Evolutionary conservation across 768 basidiomycete genomes (phyloP).

Genomic region (Dioszegia crocea): DNA sequence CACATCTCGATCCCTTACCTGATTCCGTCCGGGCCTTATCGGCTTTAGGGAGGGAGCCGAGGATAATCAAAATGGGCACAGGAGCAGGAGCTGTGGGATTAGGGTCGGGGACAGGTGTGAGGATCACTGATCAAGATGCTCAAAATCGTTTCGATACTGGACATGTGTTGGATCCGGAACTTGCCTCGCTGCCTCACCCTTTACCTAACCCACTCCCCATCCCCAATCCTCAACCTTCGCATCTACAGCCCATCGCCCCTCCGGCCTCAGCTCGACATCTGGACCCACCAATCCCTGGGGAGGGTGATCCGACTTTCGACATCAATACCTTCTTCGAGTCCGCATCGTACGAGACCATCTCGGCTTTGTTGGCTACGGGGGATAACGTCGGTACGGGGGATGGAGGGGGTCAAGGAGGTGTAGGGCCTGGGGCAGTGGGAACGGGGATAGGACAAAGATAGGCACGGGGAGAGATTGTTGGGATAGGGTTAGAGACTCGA

Average conservation of each 20-base stretch:
- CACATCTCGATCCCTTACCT: conserved; percentile 3
- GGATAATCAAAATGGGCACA: neutral
- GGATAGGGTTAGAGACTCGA: too few species aligned
- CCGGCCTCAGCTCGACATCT: neutral
- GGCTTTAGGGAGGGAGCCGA: neutral
- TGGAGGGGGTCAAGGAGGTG: neutral
- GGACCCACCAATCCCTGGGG: neutral
- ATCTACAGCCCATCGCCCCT: neutral
- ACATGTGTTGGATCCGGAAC: too few species aligned
- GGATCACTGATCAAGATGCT: too few species aligned
- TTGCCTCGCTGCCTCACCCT: too few species aligned
- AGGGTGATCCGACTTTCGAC: neutral
- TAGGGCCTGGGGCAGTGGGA: neutral
- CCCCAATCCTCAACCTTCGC: too few species aligned
- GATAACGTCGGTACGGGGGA: neutral
- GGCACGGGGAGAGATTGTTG: too few species aligned
- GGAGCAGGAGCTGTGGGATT: neutral
- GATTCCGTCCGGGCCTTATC: neutral
- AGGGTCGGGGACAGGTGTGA: neutral
- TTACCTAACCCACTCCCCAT: too few species aligned
- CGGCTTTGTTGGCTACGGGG: neutral
- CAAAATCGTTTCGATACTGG: too few species aligned
- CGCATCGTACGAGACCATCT: neutral
- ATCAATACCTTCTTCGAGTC: conserved; percentile 4
- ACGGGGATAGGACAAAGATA: neutral